These are phyloP conservation scores for Graphiopsis chlorocephala DNA, from an alignment of 2,329 filamentous ascomycete genomes.

Conservation along the genomic window DNA sequence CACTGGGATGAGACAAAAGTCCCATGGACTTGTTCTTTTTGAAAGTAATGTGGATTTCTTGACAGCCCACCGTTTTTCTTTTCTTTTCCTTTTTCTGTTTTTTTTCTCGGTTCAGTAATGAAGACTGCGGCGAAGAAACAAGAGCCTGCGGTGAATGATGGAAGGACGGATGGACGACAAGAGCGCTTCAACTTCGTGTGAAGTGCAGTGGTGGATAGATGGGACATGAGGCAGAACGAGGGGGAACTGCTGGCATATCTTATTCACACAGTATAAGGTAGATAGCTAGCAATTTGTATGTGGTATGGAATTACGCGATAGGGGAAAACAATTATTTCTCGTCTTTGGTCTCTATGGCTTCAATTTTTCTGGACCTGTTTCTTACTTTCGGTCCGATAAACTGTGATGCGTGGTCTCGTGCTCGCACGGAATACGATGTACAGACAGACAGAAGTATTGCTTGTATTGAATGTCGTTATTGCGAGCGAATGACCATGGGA, in stretches of 20 bases:
- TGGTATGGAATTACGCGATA: neutral
- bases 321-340: neutral
- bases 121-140: neutral
- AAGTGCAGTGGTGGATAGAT: neutral
- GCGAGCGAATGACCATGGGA: too few species aligned
- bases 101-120: neutral
- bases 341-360: too few species aligned
- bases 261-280: conserved; percentile 4
- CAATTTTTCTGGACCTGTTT: too few species aligned
- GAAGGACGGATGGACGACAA: neutral
- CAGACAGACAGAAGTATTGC: too few species aligned
- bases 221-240: too few species aligned
- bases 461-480: too few species aligned
- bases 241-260: neutral
- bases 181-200: neutral
- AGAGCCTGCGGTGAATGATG: neutral
- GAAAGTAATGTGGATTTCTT: conserved; percentile 3
- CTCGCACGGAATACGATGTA: too few species aligned
- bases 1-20: neutral
- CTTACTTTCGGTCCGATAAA: too few species aligned
- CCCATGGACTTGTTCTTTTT: neutral
- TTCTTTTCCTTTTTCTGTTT: neutral
- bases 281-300: neutral
- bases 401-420: too few species aligned
- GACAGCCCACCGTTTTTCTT: neutral